These are phyloP conservation scores for Neltuma alba DNA, from an alignment of 306 rosid species.

Conservation along the genomic window DNA sequence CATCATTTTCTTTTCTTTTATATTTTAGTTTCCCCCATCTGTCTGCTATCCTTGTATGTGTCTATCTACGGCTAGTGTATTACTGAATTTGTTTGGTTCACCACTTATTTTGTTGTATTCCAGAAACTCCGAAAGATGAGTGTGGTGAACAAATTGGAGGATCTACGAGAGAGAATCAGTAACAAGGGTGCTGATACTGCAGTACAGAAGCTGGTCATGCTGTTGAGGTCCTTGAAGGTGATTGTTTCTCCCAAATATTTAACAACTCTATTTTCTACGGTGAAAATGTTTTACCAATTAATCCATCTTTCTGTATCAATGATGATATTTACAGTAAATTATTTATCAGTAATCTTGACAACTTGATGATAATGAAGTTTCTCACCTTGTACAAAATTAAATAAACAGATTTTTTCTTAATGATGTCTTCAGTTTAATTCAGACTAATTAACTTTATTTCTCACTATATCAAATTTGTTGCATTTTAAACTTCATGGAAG, in stretches of 20 bases:
- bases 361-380: background rate
- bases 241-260: slow-evolving; percentile 3
- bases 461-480: background rate
- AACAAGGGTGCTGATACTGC: slow-evolving; percentile 53
- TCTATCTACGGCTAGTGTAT: background rate
- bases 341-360: background rate
- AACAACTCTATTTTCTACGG: background rate
- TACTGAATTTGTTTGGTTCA: background rate
- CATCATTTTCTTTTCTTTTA: background rate
- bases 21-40: background rate
- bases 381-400: background rate
- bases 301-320: background rate
- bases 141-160: slow-evolving; percentile 50
- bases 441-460: background rate
- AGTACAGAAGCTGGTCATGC: slow-evolving; percentile 54
- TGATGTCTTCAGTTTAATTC: background rate
- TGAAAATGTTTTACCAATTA: background rate
- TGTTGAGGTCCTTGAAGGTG: slow-evolving; percentile 66
- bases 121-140: slow-evolving; percentile 52
- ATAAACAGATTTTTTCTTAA: background rate
- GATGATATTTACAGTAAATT: background rate
- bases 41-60: background rate
- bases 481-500: background rate
- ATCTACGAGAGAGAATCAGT: slow-evolving; percentile 49
- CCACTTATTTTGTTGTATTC: background rate